Conservation (phyloP, 2,329 filamentous ascomycete species). For the Cladophialophora carrionii region DNA sequence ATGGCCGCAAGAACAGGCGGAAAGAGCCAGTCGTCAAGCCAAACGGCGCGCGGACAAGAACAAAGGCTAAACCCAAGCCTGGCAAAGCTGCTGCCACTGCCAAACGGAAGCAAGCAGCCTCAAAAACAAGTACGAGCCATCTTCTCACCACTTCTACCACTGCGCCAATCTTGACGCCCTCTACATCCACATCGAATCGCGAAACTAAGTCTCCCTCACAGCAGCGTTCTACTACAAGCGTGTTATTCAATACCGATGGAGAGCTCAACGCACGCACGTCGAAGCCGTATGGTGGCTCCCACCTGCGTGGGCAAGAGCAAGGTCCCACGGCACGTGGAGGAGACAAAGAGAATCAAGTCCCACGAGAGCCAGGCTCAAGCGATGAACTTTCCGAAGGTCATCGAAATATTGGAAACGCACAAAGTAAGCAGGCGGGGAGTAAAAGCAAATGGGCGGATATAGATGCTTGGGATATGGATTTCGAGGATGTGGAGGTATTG, state of each 20-base stretch:
- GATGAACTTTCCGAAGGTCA: background rate
- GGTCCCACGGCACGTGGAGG: background rate
- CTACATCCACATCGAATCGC: slow-evolving; percentile 31
- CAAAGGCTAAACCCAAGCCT: slow-evolving; percentile 14
- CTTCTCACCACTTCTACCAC: slow-evolving; percentile 30
- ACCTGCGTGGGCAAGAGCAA: background rate
- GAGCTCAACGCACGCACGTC: slow-evolving; percentile 14
- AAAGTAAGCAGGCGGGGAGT: slow-evolving; percentile 5
- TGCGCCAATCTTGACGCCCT: slow-evolving; percentile 32
- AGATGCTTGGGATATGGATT: slow-evolving; percentile 38
- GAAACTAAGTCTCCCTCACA: slow-evolving; percentile 38
- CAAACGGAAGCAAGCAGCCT: slow-evolving; percentile 17
- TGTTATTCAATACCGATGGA: slow-evolving; percentile 17
- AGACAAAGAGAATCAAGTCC: slow-evolving; percentile 33
- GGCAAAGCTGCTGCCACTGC: slow-evolving; percentile 17
- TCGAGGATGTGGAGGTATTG: slow-evolving; percentile 37
- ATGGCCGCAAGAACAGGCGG: slow-evolving; percentile 22
- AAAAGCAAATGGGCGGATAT: slow-evolving; percentile 38
- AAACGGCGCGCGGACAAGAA: slow-evolving; percentile 10
- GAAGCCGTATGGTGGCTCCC: slow-evolving; percentile 38
- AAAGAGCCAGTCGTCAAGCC: slow-evolving; percentile 21
- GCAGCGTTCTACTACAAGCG: slow-evolving; percentile 26
- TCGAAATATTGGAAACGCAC: background rate
- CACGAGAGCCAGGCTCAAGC: background rate
- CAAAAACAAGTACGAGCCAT: slow-evolving; percentile 34